Percentiles rank a stretch among this genome's conserved stretches.
Conservation (phyloP, 2,329 filamentous ascomycete species). For the Aspergillus sp. region DNA sequence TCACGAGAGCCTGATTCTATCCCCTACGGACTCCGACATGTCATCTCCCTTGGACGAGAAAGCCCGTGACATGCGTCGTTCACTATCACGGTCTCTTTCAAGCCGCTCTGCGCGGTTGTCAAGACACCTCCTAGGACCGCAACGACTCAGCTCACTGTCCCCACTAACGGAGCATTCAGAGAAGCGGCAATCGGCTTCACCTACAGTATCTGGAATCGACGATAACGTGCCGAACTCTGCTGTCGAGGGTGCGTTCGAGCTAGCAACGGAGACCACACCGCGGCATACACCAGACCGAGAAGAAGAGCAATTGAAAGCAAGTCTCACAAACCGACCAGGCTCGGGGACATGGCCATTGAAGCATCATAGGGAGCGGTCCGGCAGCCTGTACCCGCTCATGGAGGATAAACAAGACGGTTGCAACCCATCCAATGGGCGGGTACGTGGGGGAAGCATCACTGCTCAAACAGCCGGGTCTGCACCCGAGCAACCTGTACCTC, state of each 20-base stretch:
- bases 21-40: slow-evolving; percentile 25
- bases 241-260: slow-evolving; percentile 37
- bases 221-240: slow-evolving; percentile 38
- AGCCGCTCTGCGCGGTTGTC: slow-evolving; percentile 33
- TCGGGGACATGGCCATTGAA: slow-evolving; percentile 36
- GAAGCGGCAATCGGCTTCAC: slow-evolving; percentile 18
- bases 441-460: slow-evolving; percentile 37
- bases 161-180: slow-evolving; percentile 35
- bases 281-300: slow-evolving; percentile 39
- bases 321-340: slow-evolving; percentile 30
- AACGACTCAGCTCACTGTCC: slow-evolving; percentile 34
- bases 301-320: slow-evolving; percentile 23
- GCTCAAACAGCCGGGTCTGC: slow-evolving; percentile 36
- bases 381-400: slow-evolving; percentile 26
- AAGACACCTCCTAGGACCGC: slow-evolving; percentile 29
- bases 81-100: slow-evolving; percentile 35
- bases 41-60: slow-evolving; percentile 30
- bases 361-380: slow-evolving; percentile 25
- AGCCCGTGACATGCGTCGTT: slow-evolving; percentile 34
- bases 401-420: slow-evolving; percentile 27
- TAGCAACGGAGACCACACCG: slow-evolving; percentile 41
- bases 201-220: slow-evolving; percentile 23
- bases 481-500: slow-evolving; percentile 41
- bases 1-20: slow-evolving; percentile 31
- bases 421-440: slow-evolving; percentile 25